A percentile compares a stretch with the other conserved stretches of the same genome.
These are phyloP conservation scores for Beauveria sp. DNA, from an alignment of 2,329 filamentous ascomycete genomes.

Conservation along the genomic window DNA sequence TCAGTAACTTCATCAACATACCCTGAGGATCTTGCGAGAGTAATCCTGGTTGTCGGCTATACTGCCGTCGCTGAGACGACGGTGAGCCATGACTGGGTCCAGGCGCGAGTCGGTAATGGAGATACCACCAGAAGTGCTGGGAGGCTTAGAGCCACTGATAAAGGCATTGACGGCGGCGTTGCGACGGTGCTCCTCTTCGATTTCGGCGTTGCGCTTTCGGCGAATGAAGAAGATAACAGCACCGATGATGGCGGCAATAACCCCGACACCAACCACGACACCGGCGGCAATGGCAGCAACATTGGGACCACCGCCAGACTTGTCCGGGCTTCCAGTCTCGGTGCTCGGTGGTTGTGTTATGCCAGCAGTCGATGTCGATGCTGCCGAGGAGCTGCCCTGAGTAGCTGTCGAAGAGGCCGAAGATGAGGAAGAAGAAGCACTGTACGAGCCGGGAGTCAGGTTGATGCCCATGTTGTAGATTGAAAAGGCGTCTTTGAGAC, in stretches of 20 bases:
- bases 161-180: constrained; percentile 75
- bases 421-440: constrained; percentile 17
- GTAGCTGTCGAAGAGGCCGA: constrained; percentile 19
- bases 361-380: constrained; percentile 17
- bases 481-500: constrained; percentile 29
- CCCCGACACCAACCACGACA: constrained; percentile 77
- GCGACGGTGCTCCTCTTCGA: constrained; percentile 78
- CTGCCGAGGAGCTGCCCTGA: constrained; percentile 17
- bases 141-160: constrained; percentile 56
- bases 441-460: constrained; percentile 29
- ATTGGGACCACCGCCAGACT: constrained; percentile 41
- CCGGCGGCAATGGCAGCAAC: constrained; percentile 82
- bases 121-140: constrained; percentile 53
- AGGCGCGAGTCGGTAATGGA: constrained; percentile 78
- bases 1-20: constrained; percentile 35
- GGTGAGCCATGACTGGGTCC: constrained; percentile 76
- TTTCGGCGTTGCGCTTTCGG: constrained; percentile 64
- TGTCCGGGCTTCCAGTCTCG: not conserved
- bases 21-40: constrained; percentile 90
- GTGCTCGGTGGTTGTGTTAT: constrained; percentile 18
- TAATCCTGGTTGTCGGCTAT: constrained; percentile 98
- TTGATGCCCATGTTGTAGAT: constrained; percentile 44
- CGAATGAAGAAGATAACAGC: constrained; percentile 69
- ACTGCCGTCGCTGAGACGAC: constrained; percentile 86
- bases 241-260: constrained; percentile 55